Percentiles rank a stretch among this genome's conserved stretches.
Conservation (phyloP, 805 yeast genomes). For the Myxozyma lipomycoides region DNA sequence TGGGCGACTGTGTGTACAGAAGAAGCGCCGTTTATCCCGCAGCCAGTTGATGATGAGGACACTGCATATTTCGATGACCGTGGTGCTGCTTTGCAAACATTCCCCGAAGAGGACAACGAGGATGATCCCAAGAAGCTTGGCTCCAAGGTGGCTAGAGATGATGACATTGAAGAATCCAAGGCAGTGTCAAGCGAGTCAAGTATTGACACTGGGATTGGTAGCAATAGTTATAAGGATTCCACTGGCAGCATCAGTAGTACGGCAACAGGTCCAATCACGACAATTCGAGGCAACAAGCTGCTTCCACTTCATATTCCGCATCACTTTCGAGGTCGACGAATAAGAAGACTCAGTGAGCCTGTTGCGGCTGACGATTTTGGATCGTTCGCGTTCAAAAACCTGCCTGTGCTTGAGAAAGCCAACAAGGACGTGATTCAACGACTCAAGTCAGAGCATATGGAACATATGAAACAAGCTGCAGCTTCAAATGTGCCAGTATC, state of each 20-base stretch:
- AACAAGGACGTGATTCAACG: conserved; percentile 89
- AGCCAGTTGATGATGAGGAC: conserved; percentile 69
- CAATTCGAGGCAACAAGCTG: conserved; percentile 1
- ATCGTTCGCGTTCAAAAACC: conserved; percentile 81
- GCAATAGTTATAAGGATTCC: conserved; percentile 1
- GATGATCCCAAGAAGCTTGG: conserved; percentile 7
- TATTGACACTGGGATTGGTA: conserved; percentile 1
- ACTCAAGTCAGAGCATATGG: conserved; percentile 76
- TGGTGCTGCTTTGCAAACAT: conserved; percentile 72
- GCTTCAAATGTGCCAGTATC: conserved; percentile 33
- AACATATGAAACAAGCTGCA: conserved; percentile 38
- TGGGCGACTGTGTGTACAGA: conserved; percentile 75
- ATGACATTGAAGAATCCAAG: neutral
- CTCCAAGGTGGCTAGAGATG: neutral
- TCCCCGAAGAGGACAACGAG: conserved; percentile 45
- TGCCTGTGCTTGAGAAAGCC: conserved; percentile 87
- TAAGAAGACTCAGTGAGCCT: conserved; percentile 62
- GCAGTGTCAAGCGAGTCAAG: neutral
- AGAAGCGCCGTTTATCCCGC: conserved; percentile 78
- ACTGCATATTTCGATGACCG: conserved; percentile 89
- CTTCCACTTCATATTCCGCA: conserved; percentile 51
- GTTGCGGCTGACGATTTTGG: conserved; percentile 66
- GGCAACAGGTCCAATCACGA: neutral
- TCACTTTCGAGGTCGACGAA: conserved; percentile 63
- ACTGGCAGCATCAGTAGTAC: conserved; percentile 1